Base-by-base conservation (phyloP, 2,329 filamentous ascomycete genomes). In the Cladosporium austrohemisphaericum region DNA sequence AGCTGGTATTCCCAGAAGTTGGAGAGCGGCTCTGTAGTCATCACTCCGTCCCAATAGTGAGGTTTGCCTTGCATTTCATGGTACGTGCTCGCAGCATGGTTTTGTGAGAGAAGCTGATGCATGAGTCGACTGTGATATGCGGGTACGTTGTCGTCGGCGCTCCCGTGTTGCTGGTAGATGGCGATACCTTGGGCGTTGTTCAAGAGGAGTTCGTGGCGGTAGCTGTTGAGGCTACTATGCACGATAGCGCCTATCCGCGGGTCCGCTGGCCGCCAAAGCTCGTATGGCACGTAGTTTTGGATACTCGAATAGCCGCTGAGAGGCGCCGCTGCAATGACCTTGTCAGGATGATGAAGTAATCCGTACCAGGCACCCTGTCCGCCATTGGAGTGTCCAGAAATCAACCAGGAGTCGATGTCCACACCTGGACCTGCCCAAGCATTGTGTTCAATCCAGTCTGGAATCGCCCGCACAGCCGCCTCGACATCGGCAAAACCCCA, bases 341-440 rank as follows among this genome's bases (percentile, higher is more conserved):
- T 77, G 58, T 81, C 78, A 13, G 78, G 79, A 19, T 70, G 67
- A 61, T 82, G 78, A 1, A 77, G 76, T 19, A 80, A 59, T 14
- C 71, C 65, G 63, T 76, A 79, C 79, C 79, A 82, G 3, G 73
- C 71, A 7, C 78, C 79, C 64, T 82, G 79, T 60, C 75, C 79
- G 40, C 79, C 79, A 56, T 82, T 83, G 3, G 79, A 82, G 62
- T 83, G 79, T 0, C 79, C 79, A 25, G 64, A 68, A 5, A 80
- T 69, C 25, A 82, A 68, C 76, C 78, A 77, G 43, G 70, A 69
- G 25, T 74, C 56, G 6, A 61, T 58, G 45, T 76, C 66, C 10
- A 76, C 68, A 10, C 63, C 67, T 2, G 71, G 68, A 0, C 77
- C 76, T 38, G 61, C 54, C 79, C 79, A 83, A 2, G 56, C 60